A percentile compares a stretch with the other conserved stretches of the same genome.
These are phyloP conservation scores for Thalassiosira livingstoniorum DNA, from an alignment of 352 stramenopile genomes.

Conservation along the genomic window DNA sequence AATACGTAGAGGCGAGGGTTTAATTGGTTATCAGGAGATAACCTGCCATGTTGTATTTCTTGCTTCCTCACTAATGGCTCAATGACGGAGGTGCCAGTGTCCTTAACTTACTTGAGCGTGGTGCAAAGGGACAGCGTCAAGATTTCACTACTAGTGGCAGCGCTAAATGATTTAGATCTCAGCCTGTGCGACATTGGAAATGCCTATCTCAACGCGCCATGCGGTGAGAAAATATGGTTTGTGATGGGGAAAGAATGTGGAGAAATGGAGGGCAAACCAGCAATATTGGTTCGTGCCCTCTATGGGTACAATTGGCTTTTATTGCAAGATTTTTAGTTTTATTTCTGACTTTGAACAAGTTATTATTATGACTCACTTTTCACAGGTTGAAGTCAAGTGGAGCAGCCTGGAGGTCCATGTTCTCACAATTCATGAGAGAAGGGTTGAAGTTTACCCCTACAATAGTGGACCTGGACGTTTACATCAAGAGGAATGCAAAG, in stretches of 20 bases:
- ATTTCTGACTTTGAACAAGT: slow-evolving; percentile 57
- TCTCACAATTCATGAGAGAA: slow-evolving; percentile 46
- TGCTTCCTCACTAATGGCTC: slow-evolving; percentile 51
- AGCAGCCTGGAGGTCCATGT: slow-evolving; percentile 49
- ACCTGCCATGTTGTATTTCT: slow-evolving; percentile 63
- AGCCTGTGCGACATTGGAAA: slow-evolving; percentile 48
- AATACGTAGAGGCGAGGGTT: not conserved
- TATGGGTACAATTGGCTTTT: slow-evolving; percentile 64
- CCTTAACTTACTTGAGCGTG: slow-evolving; percentile 57
- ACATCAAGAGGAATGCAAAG: slow-evolving; percentile 1
- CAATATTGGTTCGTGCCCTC: slow-evolving; percentile 51
- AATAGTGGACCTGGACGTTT: not conserved
- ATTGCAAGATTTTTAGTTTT: slow-evolving; percentile 49
- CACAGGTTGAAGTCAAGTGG: slow-evolving; percentile 57
- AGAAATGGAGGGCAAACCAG: slow-evolving; percentile 36
- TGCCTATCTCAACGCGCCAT: slow-evolving; percentile 36
- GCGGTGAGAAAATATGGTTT: slow-evolving; percentile 28
- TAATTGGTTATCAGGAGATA: slow-evolving; percentile 42
- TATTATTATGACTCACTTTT: no score
- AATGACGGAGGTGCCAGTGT: slow-evolving; percentile 27
- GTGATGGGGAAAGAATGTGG: slow-evolving; percentile 61
- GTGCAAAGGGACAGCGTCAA: slow-evolving; percentile 34
- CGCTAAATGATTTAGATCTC: slow-evolving; percentile 61
- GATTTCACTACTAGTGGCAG: slow-evolving; percentile 43
- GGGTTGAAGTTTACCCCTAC: slow-evolving; percentile 53